Percentiles rank a stretch among this genome's conserved stretches.
Conservation (phyloP, 129 eudicot genomes). For the Pittosporum tobira region DNA sequence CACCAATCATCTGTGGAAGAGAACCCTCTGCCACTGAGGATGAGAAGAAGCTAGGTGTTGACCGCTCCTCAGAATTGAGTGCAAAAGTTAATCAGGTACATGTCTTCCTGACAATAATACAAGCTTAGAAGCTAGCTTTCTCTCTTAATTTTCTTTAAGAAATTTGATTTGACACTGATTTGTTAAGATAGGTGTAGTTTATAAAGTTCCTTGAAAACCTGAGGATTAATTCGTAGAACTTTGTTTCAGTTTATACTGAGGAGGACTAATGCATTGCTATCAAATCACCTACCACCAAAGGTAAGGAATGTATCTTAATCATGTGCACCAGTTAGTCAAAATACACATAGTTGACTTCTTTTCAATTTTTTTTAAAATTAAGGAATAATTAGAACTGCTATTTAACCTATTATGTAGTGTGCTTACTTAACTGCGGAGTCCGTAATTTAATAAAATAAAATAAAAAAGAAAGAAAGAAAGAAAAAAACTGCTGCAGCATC, state of each 20-base stretch:
- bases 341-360: too few relatives aligned
- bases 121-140: conserved; percentile 1
- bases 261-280: conserved; percentile 83
- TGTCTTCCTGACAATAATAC: conserved; percentile 1
- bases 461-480: too few relatives aligned
- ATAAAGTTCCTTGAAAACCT: not conserved
- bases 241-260: conserved; percentile 80
- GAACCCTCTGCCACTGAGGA: conserved; percentile 90
- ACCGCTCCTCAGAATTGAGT: conserved; percentile 86
- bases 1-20: conserved; percentile 81
- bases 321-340: not conserved
- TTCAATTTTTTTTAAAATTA: too few relatives aligned
- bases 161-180: not conserved
- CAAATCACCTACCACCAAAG: conserved; percentile 98
- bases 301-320: conserved; percentile 24
- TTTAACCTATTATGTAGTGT: not conserved
- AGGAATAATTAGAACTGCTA: too few relatives aligned
- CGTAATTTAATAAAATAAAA: too few relatives aligned
- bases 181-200: not conserved
- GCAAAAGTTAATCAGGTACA: conserved; percentile 91
- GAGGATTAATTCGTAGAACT: conserved; percentile 4
- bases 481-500: not conserved
- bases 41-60: conserved; percentile 66
- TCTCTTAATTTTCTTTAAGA: not conserved
- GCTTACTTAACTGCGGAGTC: not conserved